These are phyloP conservation scores for Penicillium sp. DNA, from an alignment of 2,329 filamentous ascomycete species.

Conservation along the genomic window DNA sequence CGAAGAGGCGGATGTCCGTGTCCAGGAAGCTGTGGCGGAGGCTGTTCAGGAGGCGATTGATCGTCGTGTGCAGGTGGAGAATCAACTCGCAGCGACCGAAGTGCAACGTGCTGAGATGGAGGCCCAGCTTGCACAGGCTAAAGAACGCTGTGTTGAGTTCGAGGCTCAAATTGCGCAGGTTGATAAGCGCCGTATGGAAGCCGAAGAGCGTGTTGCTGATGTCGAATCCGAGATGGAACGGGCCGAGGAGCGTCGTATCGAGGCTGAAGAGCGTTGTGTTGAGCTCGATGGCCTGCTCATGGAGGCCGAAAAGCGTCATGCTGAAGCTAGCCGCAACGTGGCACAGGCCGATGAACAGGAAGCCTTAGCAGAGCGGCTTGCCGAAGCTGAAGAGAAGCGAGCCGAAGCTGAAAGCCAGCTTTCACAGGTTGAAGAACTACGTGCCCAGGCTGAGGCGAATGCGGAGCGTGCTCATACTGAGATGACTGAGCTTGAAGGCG, in stretches of 20 bases:
- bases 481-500: conserved; percentile 57
- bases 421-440: conserved; percentile 17
- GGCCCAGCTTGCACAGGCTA: background rate
- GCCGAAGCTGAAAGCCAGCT: background rate
- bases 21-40: conserved; percentile 18
- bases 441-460: conserved; percentile 37
- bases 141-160: background rate
- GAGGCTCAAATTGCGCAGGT: background rate
- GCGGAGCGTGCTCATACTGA: conserved; percentile 48
- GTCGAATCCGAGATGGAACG: conserved; percentile 2
- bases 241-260: background rate
- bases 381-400: conserved; percentile 36
- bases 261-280: background rate
- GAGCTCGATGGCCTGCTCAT: background rate
- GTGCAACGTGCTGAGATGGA: conserved; percentile 6
- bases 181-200: background rate
- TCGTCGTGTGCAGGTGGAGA: background rate
- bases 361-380: conserved; percentile 21
- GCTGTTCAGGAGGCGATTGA: conserved; percentile 19
- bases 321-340: conserved; percentile 19
- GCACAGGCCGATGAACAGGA: conserved; percentile 29
- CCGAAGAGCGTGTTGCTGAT: background rate
- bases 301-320: conserved; percentile 15
- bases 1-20: conserved; percentile 8
- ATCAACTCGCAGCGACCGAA: background rate